Conservation (phyloP, 441 rosid species). For the Metrosideros polymorpha region DNA sequence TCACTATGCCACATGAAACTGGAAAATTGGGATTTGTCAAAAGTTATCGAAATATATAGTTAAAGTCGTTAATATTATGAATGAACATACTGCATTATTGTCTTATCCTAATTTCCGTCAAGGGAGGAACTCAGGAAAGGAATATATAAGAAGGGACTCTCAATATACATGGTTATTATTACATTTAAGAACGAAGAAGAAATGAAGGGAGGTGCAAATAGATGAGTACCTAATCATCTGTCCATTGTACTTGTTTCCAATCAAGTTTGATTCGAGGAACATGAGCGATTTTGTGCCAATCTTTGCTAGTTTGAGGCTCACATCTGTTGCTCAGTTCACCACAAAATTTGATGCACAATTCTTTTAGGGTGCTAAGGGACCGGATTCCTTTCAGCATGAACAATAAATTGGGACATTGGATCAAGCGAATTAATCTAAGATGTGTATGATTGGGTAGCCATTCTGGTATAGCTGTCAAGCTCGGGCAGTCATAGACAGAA, state of each 20-base stretch:
- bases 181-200: background rate
- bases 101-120: background rate
- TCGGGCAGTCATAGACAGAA: background rate
- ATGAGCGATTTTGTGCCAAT: background rate
- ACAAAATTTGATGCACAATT: background rate
- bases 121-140: background rate
- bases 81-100: background rate
- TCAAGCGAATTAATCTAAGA: background rate
- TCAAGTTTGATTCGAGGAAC: background rate
- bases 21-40: background rate
- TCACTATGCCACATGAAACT: background rate
- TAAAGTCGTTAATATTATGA: background rate
- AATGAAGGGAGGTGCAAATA: background rate
- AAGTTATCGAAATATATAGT: background rate
- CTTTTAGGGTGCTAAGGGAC: rapidly evolving
- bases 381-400: background rate
- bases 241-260: background rate
- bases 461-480: background rate
- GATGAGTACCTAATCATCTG: background rate
- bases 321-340: background rate
- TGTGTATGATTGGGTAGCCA: background rate
- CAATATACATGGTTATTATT: background rate
- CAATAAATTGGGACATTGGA: background rate
- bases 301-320: background rate
- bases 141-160: background rate